These are phyloP conservation scores for Daldinia concentrica DNA, from an alignment of 495 filamentous ascomycete species.

Conservation along the genomic window DNA sequence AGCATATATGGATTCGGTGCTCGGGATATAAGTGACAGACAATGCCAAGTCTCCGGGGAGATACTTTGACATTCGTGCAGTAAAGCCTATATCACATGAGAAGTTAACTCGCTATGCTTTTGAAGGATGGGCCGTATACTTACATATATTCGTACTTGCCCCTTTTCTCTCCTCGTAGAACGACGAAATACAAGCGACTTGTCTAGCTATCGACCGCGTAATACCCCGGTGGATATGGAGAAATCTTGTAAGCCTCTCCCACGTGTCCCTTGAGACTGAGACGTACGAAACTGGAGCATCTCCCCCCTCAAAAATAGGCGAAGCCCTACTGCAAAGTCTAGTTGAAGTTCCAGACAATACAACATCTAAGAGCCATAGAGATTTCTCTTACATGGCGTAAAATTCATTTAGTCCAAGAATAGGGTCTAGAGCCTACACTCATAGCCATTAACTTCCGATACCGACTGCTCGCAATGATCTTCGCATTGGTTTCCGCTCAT, in stretches of 20 bases:
- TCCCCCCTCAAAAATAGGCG: slow-evolving; percentile 22
- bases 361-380: not conserved
- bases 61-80: not conserved
- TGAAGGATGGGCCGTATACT: not conserved
- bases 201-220: not conserved
- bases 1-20: slow-evolving; percentile 24
- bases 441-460: not conserved
- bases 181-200: not conserved
- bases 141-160: not conserved
- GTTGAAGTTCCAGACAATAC: not conserved
- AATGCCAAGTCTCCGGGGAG: slow-evolving; percentile 29
- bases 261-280: slow-evolving; percentile 25
- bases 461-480: not conserved
- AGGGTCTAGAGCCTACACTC: not conserved
- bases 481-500: not conserved
- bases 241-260: slow-evolving; percentile 19
- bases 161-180: not conserved
- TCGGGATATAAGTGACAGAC: slow-evolving; percentile 30
- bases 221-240: slow-evolving; percentile 9
- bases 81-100: not conserved
- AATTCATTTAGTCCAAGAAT: not conserved
- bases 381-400: not conserved
- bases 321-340: slow-evolving; percentile 28
- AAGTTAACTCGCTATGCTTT: not conserved
- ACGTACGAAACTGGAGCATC: slow-evolving; percentile 29